Evolutionary conservation across 2,329 filamentous ascomycete genomes (phyloP).

Genomic region (Curvularia spicifera): DNA sequence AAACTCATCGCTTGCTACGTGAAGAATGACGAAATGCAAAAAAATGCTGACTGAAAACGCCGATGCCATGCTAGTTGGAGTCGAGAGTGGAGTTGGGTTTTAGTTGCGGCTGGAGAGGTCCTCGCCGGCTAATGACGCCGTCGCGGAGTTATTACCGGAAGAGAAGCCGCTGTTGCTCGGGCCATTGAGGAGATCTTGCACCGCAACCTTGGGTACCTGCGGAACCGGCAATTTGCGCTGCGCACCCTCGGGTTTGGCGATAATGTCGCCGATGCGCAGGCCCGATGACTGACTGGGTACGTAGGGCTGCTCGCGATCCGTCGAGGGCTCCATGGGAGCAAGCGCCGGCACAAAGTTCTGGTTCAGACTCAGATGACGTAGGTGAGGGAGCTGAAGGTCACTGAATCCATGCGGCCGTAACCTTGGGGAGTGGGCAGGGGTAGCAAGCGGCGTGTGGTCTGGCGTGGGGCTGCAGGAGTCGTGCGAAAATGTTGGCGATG

Average conservation of each 20-base stretch:
- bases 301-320: conserved; percentile 65
- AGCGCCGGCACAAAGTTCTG: conserved; percentile 66
- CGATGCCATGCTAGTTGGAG: conserved; percentile 34
- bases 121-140: conserved; percentile 75
- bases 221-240: conserved; percentile 91
- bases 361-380: conserved; percentile 74
- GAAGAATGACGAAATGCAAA: conserved; percentile 32
- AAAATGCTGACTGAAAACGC: conserved; percentile 46
- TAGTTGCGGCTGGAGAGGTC: conserved; percentile 49
- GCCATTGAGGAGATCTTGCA: conserved; percentile 79
- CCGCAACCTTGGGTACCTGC: conserved; percentile 85
- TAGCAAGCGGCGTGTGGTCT: conserved; percentile 97
- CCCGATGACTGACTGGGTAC: conserved; percentile 66
- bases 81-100: conserved; percentile 10
- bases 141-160: conserved; percentile 78
- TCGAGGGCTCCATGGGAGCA: conserved; percentile 72
- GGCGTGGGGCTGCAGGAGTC: conserved; percentile 94
- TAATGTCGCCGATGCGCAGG: conserved; percentile 88
- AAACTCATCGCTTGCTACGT: conserved; percentile 46
- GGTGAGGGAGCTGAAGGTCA: conserved; percentile 82
- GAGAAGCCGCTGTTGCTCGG: conserved; percentile 64
- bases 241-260: conserved; percentile 83
- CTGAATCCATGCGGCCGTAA: conserved; percentile 75
- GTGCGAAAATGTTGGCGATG: conserved; percentile 94
- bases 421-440: conserved; percentile 91